phyloP scores from a whole-genome alignment of 805 yeast species.

The Candida ortonii region DNA sequence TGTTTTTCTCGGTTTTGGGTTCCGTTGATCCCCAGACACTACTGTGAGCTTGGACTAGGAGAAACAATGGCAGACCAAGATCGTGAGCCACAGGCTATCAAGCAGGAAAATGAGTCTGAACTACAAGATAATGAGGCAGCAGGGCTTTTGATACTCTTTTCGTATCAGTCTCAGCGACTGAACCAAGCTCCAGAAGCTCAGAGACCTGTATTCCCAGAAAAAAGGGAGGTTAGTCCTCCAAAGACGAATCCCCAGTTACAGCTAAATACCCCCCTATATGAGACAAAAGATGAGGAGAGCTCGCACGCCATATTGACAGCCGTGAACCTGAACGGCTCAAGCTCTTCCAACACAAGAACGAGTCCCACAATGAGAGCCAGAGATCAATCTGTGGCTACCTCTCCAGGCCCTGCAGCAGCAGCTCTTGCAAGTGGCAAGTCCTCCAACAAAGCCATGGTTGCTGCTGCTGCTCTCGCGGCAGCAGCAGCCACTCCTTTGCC shows the following conservation, averaged over 20 bases:
- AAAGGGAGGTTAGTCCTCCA: no score
- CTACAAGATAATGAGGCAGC: slow-evolving; percentile 38
- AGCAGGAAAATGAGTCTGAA: slow-evolving; percentile 12
- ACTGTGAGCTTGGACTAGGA: no score
- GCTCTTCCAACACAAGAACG: slow-evolving; percentile 7
- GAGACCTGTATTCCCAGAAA: no score
- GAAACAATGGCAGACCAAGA: slow-evolving; percentile 5
- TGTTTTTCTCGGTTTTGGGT: no score
- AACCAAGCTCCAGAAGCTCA: slow-evolving; percentile 3
- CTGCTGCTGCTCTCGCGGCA: slow-evolving; percentile 81
- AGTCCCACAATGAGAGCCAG: slow-evolving; percentile 20
- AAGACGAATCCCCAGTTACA: no score
- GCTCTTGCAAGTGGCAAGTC: slow-evolving; percentile 32
- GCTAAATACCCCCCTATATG: slow-evolving; percentile 1
- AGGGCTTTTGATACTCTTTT: slow-evolving; percentile 37
- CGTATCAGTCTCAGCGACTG: slow-evolving; percentile 28
- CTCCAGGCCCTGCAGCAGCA: slow-evolving; percentile 40
- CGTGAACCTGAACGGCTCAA: no score
- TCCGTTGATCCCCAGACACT: no score
- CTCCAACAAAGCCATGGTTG: slow-evolving; percentile 58
- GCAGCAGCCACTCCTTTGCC: slow-evolving; percentile 79
- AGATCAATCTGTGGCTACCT: slow-evolving; percentile 27
- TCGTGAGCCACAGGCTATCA: slow-evolving; percentile 6
- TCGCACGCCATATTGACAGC: slow-evolving; percentile 10
- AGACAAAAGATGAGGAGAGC: slow-evolving; percentile 5